Percentiles rank a stretch among this genome's conserved stretches.
phyloP scores from a whole-genome alignment of 306 rosid genomes.

The Sphenostylis stenocarpa region DNA sequence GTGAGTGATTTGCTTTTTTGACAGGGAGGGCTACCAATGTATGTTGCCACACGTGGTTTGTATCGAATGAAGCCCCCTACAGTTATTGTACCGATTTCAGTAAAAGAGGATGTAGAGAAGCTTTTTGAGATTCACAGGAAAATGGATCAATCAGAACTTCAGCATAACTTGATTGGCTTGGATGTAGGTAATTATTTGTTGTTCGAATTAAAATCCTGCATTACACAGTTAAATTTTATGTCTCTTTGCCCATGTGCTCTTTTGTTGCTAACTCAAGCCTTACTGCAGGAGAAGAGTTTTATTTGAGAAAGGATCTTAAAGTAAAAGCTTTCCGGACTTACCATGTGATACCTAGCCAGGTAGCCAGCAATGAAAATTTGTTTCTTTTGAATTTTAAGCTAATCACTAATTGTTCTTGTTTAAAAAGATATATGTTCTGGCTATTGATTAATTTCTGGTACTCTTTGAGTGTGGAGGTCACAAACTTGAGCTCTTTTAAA shows the following conservation, averaged over 20 bases:
- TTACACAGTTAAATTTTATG: slow-evolving; percentile 6
- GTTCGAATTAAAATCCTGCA: slow-evolving; percentile 28
- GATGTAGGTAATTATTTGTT: slow-evolving; percentile 75
- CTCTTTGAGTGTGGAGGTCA: neutral
- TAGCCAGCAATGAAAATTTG: slow-evolving; percentile 19
- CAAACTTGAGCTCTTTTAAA: slow-evolving; percentile 19
- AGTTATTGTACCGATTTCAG: slow-evolving; percentile 67
- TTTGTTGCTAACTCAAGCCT: slow-evolving; percentile 15
- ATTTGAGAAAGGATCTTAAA: slow-evolving; percentile 72
- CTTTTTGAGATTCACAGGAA: slow-evolving; percentile 84
- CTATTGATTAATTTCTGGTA: slow-evolving; percentile 14
- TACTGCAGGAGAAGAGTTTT: slow-evolving; percentile 75
- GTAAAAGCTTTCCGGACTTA: slow-evolving; percentile 85
- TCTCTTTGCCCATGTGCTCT: neutral
- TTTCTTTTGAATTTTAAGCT: slow-evolving; percentile 12
- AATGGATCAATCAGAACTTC: slow-evolving; percentile 87
- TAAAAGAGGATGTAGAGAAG: slow-evolving; percentile 74
- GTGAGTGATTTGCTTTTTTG: slow-evolving; percentile 13
- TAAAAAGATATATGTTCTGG: neutral
- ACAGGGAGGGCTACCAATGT: slow-evolving; percentile 95
- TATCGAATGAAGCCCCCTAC: slow-evolving; percentile 90
- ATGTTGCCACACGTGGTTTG: slow-evolving; percentile 90
- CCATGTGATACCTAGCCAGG: slow-evolving; percentile 92
- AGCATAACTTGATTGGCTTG: slow-evolving; percentile 74
- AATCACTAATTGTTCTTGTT: neutral